phyloP scores from a whole-genome alignment of 2,329 filamentous ascomycete species.

The Thielaviopsis cerberus region DNA sequence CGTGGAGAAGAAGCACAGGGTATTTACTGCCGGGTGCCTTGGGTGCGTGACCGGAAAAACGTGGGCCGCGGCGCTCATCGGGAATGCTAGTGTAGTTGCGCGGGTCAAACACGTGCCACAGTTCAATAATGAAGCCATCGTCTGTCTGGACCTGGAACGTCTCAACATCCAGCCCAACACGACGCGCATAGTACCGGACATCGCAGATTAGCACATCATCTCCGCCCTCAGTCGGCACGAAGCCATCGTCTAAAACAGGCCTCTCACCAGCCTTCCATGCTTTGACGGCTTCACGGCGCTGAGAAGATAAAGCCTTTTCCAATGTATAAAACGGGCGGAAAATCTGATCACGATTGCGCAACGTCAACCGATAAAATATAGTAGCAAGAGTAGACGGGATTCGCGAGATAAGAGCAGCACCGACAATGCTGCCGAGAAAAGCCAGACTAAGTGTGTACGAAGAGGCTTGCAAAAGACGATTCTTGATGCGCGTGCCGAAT shows the following conservation, averaged over 20 bases:
- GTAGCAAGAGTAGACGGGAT: slow-evolving; percentile 33
- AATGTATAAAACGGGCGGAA: slow-evolving; percentile 53
- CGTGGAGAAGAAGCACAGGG: slow-evolving; percentile 73
- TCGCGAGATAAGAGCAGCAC: slow-evolving; percentile 53
- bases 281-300: slow-evolving; percentile 37
- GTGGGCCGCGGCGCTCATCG: background rate
- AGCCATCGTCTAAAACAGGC: slow-evolving; percentile 30
- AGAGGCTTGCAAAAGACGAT: slow-evolving; percentile 41
- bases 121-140: slow-evolving; percentile 74
- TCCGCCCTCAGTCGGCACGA: slow-evolving; percentile 59
- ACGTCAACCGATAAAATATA: slow-evolving; percentile 33
- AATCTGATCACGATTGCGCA: slow-evolving; percentile 38
- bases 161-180: slow-evolving; percentile 75
- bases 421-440: slow-evolving; percentile 59
- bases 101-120: slow-evolving; percentile 83
- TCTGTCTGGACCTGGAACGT: slow-evolving; percentile 74
- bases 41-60: background rate
- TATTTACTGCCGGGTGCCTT: slow-evolving; percentile 32
- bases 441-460: slow-evolving; percentile 61
- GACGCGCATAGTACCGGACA: slow-evolving; percentile 65
- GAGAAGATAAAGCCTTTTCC: slow-evolving; percentile 40
- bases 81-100: slow-evolving; percentile 34
- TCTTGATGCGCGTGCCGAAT: slow-evolving; percentile 34
- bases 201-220: slow-evolving; percentile 63
- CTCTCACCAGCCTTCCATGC: slow-evolving; percentile 36